phyloP scores from a whole-genome alignment of 306 rosid species.

The Delonix regia region DNA sequence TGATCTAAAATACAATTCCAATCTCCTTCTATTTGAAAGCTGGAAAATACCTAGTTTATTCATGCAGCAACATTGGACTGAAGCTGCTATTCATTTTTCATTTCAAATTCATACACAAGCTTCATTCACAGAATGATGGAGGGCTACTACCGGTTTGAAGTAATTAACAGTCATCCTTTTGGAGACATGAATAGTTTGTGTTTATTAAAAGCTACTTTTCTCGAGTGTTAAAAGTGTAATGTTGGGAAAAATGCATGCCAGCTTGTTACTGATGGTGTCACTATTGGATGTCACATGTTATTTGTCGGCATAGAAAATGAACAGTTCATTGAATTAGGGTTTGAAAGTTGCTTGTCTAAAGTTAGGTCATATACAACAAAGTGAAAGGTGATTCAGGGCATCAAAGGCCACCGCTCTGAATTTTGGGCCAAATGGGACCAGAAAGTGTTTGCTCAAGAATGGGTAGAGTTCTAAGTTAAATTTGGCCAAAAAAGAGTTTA shows the following conservation, averaged over 20 bases:
- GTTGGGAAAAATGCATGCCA: background rate
- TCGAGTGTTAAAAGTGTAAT: background rate
- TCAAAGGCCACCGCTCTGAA: background rate
- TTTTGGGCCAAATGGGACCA: background rate
- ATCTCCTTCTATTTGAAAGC: background rate
- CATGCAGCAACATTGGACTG: background rate
- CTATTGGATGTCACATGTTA: background rate
- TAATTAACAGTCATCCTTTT: background rate
- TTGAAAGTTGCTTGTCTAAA: no score
- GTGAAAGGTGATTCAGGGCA: background rate
- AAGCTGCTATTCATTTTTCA: background rate
- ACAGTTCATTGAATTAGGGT: no score
- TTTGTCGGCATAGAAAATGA: background rate
- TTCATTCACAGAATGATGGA: background rate
- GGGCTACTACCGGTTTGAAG: background rate
- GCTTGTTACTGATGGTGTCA: background rate
- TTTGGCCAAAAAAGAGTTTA: no score
- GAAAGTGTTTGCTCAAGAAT: background rate
- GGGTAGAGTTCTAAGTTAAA: no score
- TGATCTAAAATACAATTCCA: background rate
- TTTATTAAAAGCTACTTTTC: background rate
- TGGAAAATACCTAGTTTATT: background rate
- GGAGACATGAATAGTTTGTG: background rate
- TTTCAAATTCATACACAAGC: background rate
- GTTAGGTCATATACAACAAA: no score